These are phyloP conservation scores for Calocera viscosa DNA, from an alignment of 768 basidiomycete genomes.

Conservation along the genomic window DNA sequence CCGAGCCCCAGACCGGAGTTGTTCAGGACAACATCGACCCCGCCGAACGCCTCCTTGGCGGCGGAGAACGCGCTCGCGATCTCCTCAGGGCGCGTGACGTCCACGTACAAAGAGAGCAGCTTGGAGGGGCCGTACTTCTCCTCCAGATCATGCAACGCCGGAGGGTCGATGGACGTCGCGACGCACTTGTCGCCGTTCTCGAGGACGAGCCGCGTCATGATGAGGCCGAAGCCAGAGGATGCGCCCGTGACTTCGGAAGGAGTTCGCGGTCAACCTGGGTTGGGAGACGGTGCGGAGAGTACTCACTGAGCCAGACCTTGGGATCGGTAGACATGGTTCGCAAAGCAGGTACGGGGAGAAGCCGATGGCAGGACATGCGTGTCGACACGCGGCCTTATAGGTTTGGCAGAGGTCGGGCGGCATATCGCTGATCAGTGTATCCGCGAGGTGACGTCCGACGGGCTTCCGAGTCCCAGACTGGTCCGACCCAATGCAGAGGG, in stretches of 20 bases:
- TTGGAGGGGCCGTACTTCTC: constrained; percentile 23
- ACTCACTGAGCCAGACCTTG: background rate
- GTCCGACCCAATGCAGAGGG: too few species aligned
- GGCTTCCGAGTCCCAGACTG: too few species aligned
- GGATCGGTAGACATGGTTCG: background rate
- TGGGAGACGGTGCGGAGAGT: background rate
- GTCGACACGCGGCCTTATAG: too few species aligned
- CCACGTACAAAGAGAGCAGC: constrained; percentile 31
- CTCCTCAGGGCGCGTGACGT: constrained; percentile 29
- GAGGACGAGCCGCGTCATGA: constrained; percentile 28
- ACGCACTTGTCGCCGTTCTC: constrained; percentile 32
- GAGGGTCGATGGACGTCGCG: constrained; percentile 35
- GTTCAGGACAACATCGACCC: constrained; percentile 37
- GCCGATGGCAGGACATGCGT: too few species aligned
- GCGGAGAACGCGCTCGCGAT: constrained; percentile 29
- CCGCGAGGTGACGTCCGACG: too few species aligned
- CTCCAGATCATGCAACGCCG: constrained; percentile 24
- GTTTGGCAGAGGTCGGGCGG: too few species aligned
- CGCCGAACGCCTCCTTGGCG: constrained; percentile 30
- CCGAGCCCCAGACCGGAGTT: constrained; percentile 30
- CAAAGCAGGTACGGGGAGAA: too few species aligned
- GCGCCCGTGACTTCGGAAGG: constrained; percentile 31
- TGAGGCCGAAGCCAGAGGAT: constrained; percentile 31
- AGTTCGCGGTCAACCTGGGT: background rate
- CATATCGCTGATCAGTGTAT: too few species aligned